phyloP scores from a whole-genome alignment of 176 grass and related monocot genomes.

The Juncus effusus region DNA sequence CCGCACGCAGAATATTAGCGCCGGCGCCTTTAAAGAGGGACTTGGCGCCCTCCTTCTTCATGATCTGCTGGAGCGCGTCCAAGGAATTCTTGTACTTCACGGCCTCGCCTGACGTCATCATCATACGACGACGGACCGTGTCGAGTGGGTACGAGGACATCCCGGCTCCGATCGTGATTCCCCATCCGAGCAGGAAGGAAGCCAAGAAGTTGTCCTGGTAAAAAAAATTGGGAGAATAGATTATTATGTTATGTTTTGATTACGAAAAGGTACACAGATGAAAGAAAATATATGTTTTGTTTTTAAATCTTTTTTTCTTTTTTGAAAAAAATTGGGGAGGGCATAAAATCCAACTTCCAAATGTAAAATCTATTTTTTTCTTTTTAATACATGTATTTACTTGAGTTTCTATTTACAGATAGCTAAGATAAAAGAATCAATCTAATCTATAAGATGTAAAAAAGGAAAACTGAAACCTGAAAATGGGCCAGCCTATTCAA shows the following conservation, averaged over 20 bases:
- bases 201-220: constrained; percentile 56
- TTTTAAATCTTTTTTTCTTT: no score
- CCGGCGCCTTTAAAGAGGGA: constrained; percentile 64
- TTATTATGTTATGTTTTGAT: constrained; percentile 7
- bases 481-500: no score
- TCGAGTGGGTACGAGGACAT: constrained; percentile 55
- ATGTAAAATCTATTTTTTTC: no score
- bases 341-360: no score
- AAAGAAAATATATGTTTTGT: not conserved
- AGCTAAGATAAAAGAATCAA: no score
- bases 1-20: constrained; percentile 49
- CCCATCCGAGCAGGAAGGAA: constrained; percentile 52
- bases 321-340: no score
- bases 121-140: constrained; percentile 59
- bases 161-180: constrained; percentile 55
- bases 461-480: no score
- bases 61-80: constrained; percentile 54
- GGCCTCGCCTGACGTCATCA: constrained; percentile 69
- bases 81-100: constrained; percentile 53
- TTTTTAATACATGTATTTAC: no score
- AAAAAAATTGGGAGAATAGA: not conserved
- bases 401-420: no score
- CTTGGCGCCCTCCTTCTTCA: constrained; percentile 44
- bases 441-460: no score
- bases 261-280: not conserved